Percentiles rank a stretch among this genome's conserved stretches.
Evolutionary conservation across 805 yeast species (phyloP).

Genomic region (Kodamaea kaohsiungensis): DNA sequence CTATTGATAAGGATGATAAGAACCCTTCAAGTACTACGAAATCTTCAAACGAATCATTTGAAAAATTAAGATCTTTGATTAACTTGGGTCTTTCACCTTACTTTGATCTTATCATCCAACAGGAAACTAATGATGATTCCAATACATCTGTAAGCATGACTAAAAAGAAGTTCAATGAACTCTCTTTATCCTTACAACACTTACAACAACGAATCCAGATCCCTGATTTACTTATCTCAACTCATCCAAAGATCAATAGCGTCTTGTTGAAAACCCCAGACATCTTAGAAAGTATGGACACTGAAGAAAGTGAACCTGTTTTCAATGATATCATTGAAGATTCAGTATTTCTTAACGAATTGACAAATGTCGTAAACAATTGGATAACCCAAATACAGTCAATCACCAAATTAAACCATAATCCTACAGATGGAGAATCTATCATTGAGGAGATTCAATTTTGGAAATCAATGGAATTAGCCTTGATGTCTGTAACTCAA

Average conservation of each 20-base stretch:
- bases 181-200: conserved; percentile 65
- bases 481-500: conserved; percentile 52
- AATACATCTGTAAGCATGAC: conserved; percentile 38
- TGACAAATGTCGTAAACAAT: conserved; percentile 68
- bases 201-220: conserved; percentile 65
- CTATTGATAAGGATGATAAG: neutral
- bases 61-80: conserved; percentile 58
- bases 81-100: conserved; percentile 67
- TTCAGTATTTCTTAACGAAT: conserved; percentile 57
- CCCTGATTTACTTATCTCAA: conserved; percentile 57
- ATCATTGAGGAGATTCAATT: conserved; percentile 66
- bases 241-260: conserved; percentile 49
- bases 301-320: conserved; percentile 14
- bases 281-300: conserved; percentile 14
- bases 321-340: conserved; percentile 29
- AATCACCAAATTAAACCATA: conserved; percentile 54
- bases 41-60: conserved; percentile 36
- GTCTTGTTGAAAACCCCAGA: neutral
- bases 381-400: conserved; percentile 71
- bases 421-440: conserved; percentile 55
- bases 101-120: conserved; percentile 51
- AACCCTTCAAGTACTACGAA: neutral
- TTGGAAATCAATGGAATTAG: conserved; percentile 73
- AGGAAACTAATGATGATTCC: conserved; percentile 9
- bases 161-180: conserved; percentile 65